Evolutionary conservation across 257 asterid genomes (phyloP).

Genomic region (Rauvolfia tetraphylla): DNA sequence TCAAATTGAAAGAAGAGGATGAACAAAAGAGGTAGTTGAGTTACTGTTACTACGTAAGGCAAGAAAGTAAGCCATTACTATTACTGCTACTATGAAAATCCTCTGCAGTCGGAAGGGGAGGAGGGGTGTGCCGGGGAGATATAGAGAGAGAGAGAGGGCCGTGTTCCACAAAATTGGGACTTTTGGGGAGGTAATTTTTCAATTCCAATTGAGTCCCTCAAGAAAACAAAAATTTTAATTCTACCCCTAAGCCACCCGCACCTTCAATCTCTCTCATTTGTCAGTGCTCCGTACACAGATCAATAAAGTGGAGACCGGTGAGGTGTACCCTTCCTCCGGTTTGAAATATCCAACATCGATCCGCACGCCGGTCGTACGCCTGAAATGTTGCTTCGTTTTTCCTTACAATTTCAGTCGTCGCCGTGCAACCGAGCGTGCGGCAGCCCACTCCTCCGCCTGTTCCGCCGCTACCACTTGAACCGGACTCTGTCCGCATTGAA

Average conservation of each 20-base stretch:
- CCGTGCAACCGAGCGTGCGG: slow-evolving; percentile 38
- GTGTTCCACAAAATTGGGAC: slow-evolving; percentile 40
- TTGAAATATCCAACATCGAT: slow-evolving; percentile 41
- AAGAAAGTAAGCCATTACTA: neutral
- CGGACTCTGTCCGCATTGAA: slow-evolving; percentile 52
- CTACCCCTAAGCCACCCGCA: slow-evolving; percentile 4
- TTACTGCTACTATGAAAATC: too few species aligned
- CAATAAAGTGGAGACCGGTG: slow-evolving; percentile 68
- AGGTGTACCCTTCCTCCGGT: slow-evolving; percentile 88
- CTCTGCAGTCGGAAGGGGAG: neutral
- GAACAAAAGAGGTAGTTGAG: neutral
- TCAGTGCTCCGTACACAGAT: slow-evolving; percentile 23
- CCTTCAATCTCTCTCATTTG: slow-evolving; percentile 15
- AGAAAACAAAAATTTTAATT: slow-evolving; percentile 23
- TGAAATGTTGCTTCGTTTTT: slow-evolving; percentile 40
- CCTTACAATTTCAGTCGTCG: slow-evolving; percentile 49
- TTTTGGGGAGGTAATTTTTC: slow-evolving; percentile 5
- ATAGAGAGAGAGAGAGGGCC: neutral
- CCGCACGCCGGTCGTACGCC: slow-evolving; percentile 28
- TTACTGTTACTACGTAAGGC: neutral
- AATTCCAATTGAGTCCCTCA: slow-evolving; percentile 20
- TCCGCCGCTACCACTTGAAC: slow-evolving; percentile 40
- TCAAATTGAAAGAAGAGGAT: too few species aligned
- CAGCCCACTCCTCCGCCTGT: slow-evolving; percentile 27
- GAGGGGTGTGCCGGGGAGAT: neutral